phyloP scores from a whole-genome alignment of 805 yeast genomes.

The Wickerhamiella musiphila region DNA sequence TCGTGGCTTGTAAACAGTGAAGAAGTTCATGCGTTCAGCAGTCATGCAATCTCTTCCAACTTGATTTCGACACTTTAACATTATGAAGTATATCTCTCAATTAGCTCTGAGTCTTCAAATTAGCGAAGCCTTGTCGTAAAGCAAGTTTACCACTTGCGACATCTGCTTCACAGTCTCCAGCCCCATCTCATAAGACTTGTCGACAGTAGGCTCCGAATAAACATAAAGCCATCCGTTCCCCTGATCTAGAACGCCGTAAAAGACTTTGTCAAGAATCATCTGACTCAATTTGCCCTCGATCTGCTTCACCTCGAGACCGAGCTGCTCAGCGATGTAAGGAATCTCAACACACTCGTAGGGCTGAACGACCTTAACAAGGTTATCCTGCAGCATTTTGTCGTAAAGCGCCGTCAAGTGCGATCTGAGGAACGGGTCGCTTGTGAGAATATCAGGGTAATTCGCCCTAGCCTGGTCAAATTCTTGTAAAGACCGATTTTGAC shows the following conservation, averaged over 20 bases:
- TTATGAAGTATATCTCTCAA: too few relatives aligned
- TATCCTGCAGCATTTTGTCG: slow-evolving; percentile 84
- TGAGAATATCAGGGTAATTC: slow-evolving; percentile 50
- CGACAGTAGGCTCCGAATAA: slow-evolving; percentile 76
- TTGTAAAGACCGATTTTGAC: slow-evolving; percentile 71
- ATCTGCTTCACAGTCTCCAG: slow-evolving; percentile 74
- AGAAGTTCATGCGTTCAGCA: too few relatives aligned
- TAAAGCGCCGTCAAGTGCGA: slow-evolving; percentile 85
- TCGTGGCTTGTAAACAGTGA: too few relatives aligned
- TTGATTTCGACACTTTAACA: too few relatives aligned
- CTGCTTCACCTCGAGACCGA: slow-evolving; percentile 73
- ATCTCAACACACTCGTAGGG: slow-evolving; percentile 95
- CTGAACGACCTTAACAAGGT: slow-evolving; percentile 83
- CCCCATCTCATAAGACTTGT: slow-evolving; percentile 75
- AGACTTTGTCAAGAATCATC: slow-evolving; percentile 91
- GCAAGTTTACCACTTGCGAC: slow-evolving; percentile 72
- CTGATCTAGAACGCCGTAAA: slow-evolving; percentile 91
- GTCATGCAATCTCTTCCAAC: too few relatives aligned
- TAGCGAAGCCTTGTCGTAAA: slow-evolving; percentile 84
- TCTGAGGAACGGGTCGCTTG: slow-evolving; percentile 73
- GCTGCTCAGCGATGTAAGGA: slow-evolving; percentile 67
- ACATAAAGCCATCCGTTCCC: slow-evolving; percentile 95
- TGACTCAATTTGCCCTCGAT: slow-evolving; percentile 90
- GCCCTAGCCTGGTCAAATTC: slow-evolving; percentile 78
- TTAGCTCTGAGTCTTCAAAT: too few relatives aligned